Evolutionary conservation across 345 rosid species (phyloP).

Genomic region (Isatis tinctoria): DNA sequence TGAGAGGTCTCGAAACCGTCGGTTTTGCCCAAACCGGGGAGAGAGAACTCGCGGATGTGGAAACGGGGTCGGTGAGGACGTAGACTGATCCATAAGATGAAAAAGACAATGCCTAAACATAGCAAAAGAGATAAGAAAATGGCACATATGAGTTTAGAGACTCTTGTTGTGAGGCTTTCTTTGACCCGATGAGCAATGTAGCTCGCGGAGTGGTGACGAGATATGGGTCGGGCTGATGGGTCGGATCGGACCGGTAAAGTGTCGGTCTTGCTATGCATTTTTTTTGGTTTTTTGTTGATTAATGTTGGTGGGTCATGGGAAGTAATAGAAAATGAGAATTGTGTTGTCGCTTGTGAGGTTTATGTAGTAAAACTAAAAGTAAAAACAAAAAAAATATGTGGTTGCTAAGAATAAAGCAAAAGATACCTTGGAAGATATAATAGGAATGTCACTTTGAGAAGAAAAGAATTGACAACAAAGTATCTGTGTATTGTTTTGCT

Average conservation of each 20-base stretch:
- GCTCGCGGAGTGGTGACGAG: conserved; percentile 37
- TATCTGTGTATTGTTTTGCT: neutral
- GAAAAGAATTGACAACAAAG: conserved; percentile 42
- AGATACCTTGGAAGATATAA: conserved; percentile 18
- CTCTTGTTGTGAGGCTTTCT: conserved; percentile 59
- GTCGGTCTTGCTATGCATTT: conserved; percentile 30
- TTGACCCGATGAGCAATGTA: conserved; percentile 54
- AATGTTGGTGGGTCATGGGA: conserved; percentile 11
- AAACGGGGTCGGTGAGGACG: conserved; percentile 89
- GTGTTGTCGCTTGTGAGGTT: neutral
- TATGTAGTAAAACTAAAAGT: conserved; percentile 17
- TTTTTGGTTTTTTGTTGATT: neutral
- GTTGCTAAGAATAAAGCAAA: conserved; percentile 9
- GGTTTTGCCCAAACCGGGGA: conserved; percentile 47
- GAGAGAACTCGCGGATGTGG: conserved; percentile 40
- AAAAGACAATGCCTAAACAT: conserved; percentile 40
- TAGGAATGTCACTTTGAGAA: conserved; percentile 27
- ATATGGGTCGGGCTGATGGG: conserved; percentile 14
- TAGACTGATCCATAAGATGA: conserved; percentile 75
- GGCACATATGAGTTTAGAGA: conserved; percentile 57
- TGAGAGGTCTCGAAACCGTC: conserved; percentile 50
- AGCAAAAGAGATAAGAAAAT: conserved; percentile 51
- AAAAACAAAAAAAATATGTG: neutral
- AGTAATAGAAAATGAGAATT: neutral
- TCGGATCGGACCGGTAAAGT: conserved; percentile 24